Evolutionary conservation across 148 eudicot genomes (phyloP).

Genomic region (Rheum nobile): DNA sequence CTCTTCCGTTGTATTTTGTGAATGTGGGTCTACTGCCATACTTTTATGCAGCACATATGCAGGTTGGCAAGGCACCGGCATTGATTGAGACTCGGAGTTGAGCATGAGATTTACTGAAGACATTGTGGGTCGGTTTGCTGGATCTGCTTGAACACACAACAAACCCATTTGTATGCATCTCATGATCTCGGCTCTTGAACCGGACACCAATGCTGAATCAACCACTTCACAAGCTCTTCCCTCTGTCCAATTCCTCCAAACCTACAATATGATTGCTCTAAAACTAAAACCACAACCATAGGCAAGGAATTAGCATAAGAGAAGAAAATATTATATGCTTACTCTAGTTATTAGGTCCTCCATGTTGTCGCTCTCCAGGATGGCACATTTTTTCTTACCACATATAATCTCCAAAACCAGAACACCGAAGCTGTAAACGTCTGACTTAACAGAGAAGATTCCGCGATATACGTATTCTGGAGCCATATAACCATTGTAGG

Average conservation of each 20-base stretch:
- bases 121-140: slow-evolving; percentile 29
- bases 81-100: slow-evolving; percentile 8
- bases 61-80: slow-evolving; percentile 11
- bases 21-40: neutral
- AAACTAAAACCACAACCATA: too few species aligned
- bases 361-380: slow-evolving; percentile 15
- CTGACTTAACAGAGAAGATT: slow-evolving; percentile 32
- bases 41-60: slow-evolving; percentile 4
- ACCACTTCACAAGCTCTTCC: slow-evolving; percentile 9
- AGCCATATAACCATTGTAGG: slow-evolving; percentile 40
- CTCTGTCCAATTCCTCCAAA: slow-evolving; percentile 25
- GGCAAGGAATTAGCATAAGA: too few species aligned
- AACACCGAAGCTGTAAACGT: slow-evolving; percentile 43
- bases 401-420: slow-evolving; percentile 32
- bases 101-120: slow-evolving; percentile 21
- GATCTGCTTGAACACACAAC: slow-evolving; percentile 23
- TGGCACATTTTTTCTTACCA: slow-evolving; percentile 26
- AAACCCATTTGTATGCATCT: slow-evolving; percentile 24
- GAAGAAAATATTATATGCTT: slow-evolving; percentile 3
- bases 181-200: slow-evolving; percentile 8
- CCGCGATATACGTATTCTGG: slow-evolving; percentile 43
- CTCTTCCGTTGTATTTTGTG: neutral
- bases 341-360: slow-evolving; percentile 32
- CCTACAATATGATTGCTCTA: neutral
- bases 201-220: slow-evolving; percentile 5